phyloP scores from a whole-genome alignment of 352 stramenopile species.

The Phytophthora uliginosa region DNA sequence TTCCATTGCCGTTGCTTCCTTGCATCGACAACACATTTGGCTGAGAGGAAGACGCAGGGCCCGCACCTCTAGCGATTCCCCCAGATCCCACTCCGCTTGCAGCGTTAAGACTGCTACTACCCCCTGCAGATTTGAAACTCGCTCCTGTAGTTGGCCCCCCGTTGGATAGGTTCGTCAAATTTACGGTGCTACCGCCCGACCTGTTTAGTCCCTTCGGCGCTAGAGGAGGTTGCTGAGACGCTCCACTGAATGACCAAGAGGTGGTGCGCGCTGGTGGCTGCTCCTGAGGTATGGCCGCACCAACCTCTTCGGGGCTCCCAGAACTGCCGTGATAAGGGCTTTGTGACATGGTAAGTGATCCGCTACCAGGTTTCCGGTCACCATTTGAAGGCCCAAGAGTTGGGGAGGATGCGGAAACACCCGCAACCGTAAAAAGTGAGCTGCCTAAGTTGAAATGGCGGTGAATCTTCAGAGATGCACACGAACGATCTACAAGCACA shows the following conservation, averaged over 20 bases:
- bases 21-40: constrained; percentile 31
- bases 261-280: constrained; percentile 30
- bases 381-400: constrained; percentile 20
- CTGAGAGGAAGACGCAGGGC: constrained; percentile 32
- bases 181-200: constrained; percentile 31
- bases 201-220: constrained; percentile 41
- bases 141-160: constrained; percentile 13
- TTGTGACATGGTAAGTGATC: constrained; percentile 29
- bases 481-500: constrained; percentile 72
- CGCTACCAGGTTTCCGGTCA: constrained; percentile 35
- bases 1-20: constrained; percentile 10
- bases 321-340: constrained; percentile 37
- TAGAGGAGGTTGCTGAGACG: constrained; percentile 46
- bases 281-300: constrained; percentile 20
- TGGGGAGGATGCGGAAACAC: constrained; percentile 29
- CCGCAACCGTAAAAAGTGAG: constrained; percentile 74
- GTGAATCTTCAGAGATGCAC: constrained; percentile 86
- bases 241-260: constrained; percentile 38
- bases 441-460: constrained; percentile 68
- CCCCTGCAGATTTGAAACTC: constrained; percentile 28
- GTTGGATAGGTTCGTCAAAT: constrained; percentile 31
- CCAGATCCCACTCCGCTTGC: constrained; percentile 17
- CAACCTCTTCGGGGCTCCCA: constrained; percentile 28
- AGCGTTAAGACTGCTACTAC: constrained; percentile 40
- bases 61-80: constrained; percentile 30